Conservation (phyloP, 768 basidiomycete species). For the Cystofilobasidium capitatum region DNA sequence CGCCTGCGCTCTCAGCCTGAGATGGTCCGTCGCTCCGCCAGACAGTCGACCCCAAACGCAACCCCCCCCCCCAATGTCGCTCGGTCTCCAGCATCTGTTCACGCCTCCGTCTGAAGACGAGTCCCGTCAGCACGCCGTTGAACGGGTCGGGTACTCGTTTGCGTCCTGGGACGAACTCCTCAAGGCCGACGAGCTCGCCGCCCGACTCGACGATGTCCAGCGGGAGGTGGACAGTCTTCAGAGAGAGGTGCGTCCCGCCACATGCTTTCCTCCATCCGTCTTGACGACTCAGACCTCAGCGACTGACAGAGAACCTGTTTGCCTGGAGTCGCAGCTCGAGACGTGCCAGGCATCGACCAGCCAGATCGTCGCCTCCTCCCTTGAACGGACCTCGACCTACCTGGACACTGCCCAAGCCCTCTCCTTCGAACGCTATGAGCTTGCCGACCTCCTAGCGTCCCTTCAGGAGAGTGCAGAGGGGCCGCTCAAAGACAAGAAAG, state of each 20-base stretch:
- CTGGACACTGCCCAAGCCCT: constrained; percentile 16
- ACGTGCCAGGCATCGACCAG: background rate
- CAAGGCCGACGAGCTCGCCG: background rate
- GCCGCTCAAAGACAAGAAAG: background rate
- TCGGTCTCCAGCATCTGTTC: background rate
- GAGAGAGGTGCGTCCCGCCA: background rate
- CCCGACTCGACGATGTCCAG: background rate
- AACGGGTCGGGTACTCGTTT: background rate
- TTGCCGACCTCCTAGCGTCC: constrained; percentile 15
- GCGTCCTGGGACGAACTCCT: constrained; percentile 4
- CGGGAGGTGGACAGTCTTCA: background rate
- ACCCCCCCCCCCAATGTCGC: background rate
- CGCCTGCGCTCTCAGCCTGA: no score
- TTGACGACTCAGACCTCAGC: background rate
- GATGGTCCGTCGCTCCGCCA: no score
- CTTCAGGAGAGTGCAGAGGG: background rate
- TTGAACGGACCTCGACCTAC: constrained; percentile 4
- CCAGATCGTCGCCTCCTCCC: background rate
- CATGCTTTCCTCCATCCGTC: background rate
- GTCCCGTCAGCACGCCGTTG: background rate
- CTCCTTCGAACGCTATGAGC: constrained; percentile 20
- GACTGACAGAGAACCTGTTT: background rate
- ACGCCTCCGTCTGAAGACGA: background rate
- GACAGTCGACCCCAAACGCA: no score
- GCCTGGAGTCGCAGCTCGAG: background rate